Conservation (phyloP, 2,329 filamentous ascomycete genomes). For the Pseudogymnoascus sp. region DNA sequence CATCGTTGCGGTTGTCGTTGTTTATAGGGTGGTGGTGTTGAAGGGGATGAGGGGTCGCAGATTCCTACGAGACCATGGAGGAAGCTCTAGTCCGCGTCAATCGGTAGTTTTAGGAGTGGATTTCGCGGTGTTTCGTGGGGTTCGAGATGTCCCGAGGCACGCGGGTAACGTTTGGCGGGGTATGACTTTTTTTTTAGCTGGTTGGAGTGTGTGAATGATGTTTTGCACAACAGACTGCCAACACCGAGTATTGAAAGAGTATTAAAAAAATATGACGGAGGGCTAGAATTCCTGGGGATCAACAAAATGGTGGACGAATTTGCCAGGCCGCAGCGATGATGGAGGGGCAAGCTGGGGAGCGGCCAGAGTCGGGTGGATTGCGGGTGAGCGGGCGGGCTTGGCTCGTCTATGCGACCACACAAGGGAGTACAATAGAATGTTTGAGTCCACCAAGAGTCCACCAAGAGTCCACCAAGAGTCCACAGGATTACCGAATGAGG, state of each 20-base stretch:
- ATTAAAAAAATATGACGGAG: neutral
- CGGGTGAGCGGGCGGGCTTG: constrained; percentile 6
- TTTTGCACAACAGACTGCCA: neutral
- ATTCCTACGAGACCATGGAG: constrained; percentile 8
- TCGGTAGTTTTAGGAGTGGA: neutral
- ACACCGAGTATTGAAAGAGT: neutral
- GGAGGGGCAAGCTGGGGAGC: neutral
- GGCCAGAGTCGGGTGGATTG: constrained; percentile 9
- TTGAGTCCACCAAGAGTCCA: neutral
- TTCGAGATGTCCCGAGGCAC: neutral
- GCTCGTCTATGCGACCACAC: constrained; percentile 4
- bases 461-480: neutral
- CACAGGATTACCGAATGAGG: neutral
- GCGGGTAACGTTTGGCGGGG: constrained; percentile 4
- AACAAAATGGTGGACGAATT: neutral
- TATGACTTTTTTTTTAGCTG: neutral
- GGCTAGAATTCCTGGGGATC: neutral
- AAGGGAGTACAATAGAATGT: neutral
- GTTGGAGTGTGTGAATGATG: neutral
- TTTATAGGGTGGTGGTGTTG: neutral
- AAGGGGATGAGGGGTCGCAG: neutral
- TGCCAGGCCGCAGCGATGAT: neutral
- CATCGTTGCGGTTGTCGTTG: neutral
- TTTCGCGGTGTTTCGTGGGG: neutral
- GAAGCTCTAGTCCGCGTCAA: constrained; percentile 6